Base-by-base conservation (phyloP, 2,329 filamentous ascomycete species). In the Aspergillus arachidicola region DNA sequence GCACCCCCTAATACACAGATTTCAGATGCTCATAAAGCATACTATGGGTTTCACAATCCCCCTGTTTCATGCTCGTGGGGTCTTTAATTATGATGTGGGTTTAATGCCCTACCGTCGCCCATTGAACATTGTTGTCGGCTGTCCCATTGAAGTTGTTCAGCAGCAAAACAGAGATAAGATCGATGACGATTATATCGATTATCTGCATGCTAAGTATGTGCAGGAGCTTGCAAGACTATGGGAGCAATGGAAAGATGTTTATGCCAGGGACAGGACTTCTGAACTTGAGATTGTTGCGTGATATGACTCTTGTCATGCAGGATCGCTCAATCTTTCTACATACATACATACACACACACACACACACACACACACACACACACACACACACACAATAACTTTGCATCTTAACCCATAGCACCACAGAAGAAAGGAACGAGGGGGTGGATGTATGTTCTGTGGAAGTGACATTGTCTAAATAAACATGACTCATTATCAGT, bases 21-120 rank as follows among this genome's bases (percentile, higher is more conserved):
- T 91, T 43, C 95, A 99, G 79, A 88, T 97, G 81, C 80, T 93
- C 32, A 82, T 96, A 61, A 94, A 98, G 79, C 91, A 90, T 69
- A 82, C 91, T 6, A 88, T 96, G 83, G 96, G 96, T 58, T 99
- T 97, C 72, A 98, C 95, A 0, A 85, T 98, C 12, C 94, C 95
- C 0, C 85, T 96, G 32, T 91, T 97, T 72, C 93, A 97, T 76
- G 94, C 94, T 3, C 83, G 94, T 30, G 94, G 94, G 14, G 89
- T 98, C 46, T 97, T 98, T 81, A 99, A 99, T 78, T 98, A 99
- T 75, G 95, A 99, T 76, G 92, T 97, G 16, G 95, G 95, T 4
- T 82, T 98, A 71, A 93, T 98, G 92, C 95, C 95, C 0, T 98
- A 97, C 77, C 88, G 95, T 14, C 85, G 89, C 57, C 90, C 93